Evolutionary conservation across 1,284 basidiomycete species (phyloP).

Genomic region (Hortiboletus rubellus): DNA sequence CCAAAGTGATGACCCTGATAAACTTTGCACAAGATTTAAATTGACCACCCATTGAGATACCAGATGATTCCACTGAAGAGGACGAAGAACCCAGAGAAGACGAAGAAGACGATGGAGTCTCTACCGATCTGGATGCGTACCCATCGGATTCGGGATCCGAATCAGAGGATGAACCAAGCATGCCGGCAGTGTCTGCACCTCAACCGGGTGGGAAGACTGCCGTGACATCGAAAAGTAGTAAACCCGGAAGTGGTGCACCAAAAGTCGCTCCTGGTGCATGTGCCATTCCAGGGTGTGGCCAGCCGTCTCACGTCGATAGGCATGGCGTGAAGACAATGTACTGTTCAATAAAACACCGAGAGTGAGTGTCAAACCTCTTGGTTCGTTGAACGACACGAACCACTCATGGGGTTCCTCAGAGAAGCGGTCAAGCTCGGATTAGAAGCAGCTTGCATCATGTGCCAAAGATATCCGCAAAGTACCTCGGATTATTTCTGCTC

Average conservation of each 20-base stretch:
- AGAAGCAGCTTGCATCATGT: conserved; percentile 37
- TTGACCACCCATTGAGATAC: conserved; percentile 10
- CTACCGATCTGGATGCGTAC: conserved; percentile 35
- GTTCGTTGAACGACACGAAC: not conserved
- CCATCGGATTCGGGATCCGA: conserved; percentile 34
- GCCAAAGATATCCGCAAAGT: conserved; percentile 33
- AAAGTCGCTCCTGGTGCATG: conserved; percentile 22
- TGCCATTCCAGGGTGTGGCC: conserved; percentile 25
- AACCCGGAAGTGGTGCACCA: conserved; percentile 8
- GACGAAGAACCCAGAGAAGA: conserved; percentile 23
- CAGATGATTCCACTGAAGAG: conserved; percentile 30
- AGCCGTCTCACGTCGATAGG: conserved; percentile 28
- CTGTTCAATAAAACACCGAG: conserved; percentile 33
- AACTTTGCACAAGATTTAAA: conserved; percentile 5
- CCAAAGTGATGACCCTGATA: conserved; percentile 27
- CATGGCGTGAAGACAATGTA: conserved; percentile 32
- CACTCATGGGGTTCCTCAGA: conserved; percentile 19
- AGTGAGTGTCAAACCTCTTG: conserved; percentile 25
- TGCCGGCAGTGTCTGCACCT: conserved; percentile 5
- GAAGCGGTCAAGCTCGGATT: conserved; percentile 34
- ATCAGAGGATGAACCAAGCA: conserved; percentile 23
- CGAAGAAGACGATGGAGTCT: conserved; percentile 17
- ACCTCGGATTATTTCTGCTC: conserved; percentile 37
- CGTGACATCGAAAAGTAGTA: conserved; percentile 7
- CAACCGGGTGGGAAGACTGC: conserved; percentile 13